phyloP scores from a whole-genome alignment of 2,329 filamentous ascomycete species.

The Paecilomyces fulvus region DNA sequence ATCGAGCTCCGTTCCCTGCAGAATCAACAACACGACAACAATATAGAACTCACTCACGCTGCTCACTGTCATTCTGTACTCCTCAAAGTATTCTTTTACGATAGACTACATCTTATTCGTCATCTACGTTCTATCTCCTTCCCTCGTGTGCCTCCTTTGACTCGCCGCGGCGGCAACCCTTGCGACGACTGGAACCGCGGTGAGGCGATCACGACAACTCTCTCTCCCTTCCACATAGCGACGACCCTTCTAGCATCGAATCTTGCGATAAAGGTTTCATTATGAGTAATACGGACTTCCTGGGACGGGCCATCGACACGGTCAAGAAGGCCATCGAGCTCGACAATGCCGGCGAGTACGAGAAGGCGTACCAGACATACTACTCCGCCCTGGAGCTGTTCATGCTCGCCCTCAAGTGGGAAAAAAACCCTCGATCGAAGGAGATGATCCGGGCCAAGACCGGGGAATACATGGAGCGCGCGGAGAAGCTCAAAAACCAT shows the following conservation, averaged over 20 bases:
- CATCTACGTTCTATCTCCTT: background rate
- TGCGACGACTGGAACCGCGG: slow-evolving; percentile 1
- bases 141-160: background rate
- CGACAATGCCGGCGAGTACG: slow-evolving; percentile 92
- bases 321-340: slow-evolving; percentile 97
- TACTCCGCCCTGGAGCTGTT: slow-evolving; percentile 94
- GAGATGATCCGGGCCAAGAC: slow-evolving; percentile 96
- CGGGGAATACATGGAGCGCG: slow-evolving; percentile 94
- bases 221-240: background rate
- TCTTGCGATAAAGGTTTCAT: slow-evolving; percentile 19
- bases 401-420: slow-evolving; percentile 98
- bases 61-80: background rate
- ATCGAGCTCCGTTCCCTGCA: background rate
- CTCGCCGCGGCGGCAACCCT: slow-evolving; percentile 2
- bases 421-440: slow-evolving; percentile 96
- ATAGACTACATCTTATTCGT: background rate
- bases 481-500: slow-evolving; percentile 94
- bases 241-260: slow-evolving; percentile 4
- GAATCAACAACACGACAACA: slow-evolving; percentile 2
- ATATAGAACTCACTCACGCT: background rate
- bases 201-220: background rate
- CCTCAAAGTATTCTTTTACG: background rate
- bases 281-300: slow-evolving; percentile 96
- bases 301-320: slow-evolving; percentile 90
- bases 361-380: slow-evolving; percentile 93